A percentile compares a stretch with the other conserved stretches of the same genome.
These are phyloP conservation scores for Emergomyces orientalis DNA, from an alignment of 2,329 filamentous ascomycete genomes.

Conservation along the genomic window DNA sequence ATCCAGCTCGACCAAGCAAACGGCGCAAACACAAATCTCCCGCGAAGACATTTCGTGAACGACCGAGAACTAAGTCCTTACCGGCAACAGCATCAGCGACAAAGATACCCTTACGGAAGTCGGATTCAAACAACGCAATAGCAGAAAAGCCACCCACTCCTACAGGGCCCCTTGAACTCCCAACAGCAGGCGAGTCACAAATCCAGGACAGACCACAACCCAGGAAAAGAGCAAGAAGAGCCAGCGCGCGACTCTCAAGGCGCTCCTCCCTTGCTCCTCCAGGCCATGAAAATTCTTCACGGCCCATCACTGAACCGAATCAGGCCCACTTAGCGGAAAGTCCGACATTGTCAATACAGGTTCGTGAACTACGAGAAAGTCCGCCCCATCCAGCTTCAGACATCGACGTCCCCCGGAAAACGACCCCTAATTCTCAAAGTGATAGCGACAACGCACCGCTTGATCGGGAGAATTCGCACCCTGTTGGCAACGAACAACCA, in stretches of 20 bases:
- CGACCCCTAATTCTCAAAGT: conserved; percentile 2
- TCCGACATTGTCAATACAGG: background rate
- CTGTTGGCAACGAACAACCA: background rate
- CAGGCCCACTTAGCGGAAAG: background rate
- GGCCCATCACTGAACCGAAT: background rate
- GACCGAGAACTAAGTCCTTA: background rate
- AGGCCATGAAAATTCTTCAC: background rate
- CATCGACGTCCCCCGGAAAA: background rate
- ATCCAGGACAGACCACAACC: background rate
- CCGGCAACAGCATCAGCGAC: background rate
- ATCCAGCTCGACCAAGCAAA: background rate
- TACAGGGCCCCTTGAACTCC: background rate
- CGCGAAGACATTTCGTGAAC: background rate
- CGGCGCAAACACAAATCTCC: background rate
- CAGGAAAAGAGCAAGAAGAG: background rate
- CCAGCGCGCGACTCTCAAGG: conserved; percentile 2
- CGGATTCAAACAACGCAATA: background rate
- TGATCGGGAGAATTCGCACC: background rate
- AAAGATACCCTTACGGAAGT: background rate
- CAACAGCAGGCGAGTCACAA: background rate
- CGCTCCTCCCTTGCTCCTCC: background rate
- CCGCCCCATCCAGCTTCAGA: background rate
- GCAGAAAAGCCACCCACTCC: background rate
- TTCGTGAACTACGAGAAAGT: background rate
- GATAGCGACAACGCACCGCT: background rate